phyloP scores from a whole-genome alignment of 768 basidiomycete genomes.

The Pleurotus pulmonarius region DNA sequence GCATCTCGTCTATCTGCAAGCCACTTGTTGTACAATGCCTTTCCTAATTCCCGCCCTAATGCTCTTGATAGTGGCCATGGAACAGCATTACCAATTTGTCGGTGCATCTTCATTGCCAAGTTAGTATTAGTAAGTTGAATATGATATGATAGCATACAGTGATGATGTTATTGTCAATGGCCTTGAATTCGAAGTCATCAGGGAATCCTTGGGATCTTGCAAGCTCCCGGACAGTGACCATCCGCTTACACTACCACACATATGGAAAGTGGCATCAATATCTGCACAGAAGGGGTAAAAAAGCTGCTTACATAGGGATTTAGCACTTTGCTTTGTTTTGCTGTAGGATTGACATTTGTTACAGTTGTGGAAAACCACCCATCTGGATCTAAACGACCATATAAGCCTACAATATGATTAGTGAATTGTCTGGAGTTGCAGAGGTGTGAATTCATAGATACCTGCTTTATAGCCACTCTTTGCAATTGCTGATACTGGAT shows the following conservation, averaged over 20 bases:
- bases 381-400: constrained; percentile 54
- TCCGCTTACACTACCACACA: constrained; percentile 52
- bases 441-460: constrained; percentile 10
- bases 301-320: constrained; percentile 49
- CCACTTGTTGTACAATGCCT: constrained; percentile 52
- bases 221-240: constrained; percentile 70
- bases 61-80: constrained; percentile 62
- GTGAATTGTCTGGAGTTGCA: neutral
- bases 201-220: constrained; percentile 82
- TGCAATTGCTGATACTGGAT: constrained; percentile 58
- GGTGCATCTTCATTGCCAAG: constrained; percentile 52
- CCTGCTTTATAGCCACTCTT: constrained; percentile 48
- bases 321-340: constrained; percentile 70
- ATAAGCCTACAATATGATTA: constrained; percentile 29
- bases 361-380: constrained; percentile 69
- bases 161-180: constrained; percentile 46
- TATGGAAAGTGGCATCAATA: neutral
- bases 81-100: constrained; percentile 79
- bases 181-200: constrained; percentile 61
- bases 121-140: neutral
- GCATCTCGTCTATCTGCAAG: constrained; percentile 28
- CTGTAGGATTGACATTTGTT: constrained; percentile 75
- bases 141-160: constrained; percentile 41
- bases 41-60: constrained; percentile 59
- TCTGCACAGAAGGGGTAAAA: neutral